phyloP scores from a whole-genome alignment of 371 early-diverging fungal genomes.

The Actinomortierella wolfii region DNA sequence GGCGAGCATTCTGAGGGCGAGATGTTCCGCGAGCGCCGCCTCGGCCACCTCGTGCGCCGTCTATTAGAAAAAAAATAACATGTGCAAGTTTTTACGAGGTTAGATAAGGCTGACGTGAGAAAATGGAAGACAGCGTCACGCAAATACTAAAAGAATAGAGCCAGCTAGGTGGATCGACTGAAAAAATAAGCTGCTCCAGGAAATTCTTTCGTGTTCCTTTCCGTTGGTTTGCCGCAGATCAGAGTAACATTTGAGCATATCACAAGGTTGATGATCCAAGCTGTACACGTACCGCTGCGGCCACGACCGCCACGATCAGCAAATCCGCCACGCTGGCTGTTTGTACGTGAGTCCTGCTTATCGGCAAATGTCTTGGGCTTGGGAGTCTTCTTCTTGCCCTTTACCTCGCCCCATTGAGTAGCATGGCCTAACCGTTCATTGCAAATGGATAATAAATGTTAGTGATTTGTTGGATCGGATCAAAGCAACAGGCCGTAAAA shows the following conservation, averaged over 20 bases:
- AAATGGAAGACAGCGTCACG: neutral
- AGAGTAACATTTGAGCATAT: too few relatives aligned
- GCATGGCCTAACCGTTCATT: slow-evolving; percentile 69
- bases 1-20: slow-evolving; percentile 24
- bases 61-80: slow-evolving; percentile 6
- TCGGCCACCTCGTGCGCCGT: slow-evolving; percentile 52
- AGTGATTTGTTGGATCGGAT: neutral
- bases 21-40: slow-evolving; percentile 50
- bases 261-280: too few relatives aligned
- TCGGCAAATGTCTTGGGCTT: slow-evolving; percentile 46
- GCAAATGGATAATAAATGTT: slow-evolving; percentile 2
- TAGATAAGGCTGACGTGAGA: too few relatives aligned
- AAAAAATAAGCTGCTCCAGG: neutral
- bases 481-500: too few relatives aligned
- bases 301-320: slow-evolving; percentile 46
- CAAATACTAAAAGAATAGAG: neutral
- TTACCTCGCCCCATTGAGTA: slow-evolving; percentile 91
- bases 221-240: neutral
- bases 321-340: slow-evolving; percentile 41
- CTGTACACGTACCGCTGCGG: slow-evolving; percentile 35
- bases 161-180: too few relatives aligned
- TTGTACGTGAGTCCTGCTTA: slow-evolving; percentile 37
- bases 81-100: neutral
- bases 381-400: slow-evolving; percentile 70
- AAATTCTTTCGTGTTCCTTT: neutral